A percentile compares a stretch with the other conserved stretches of the same genome.
These are phyloP conservation scores for Exophiala bonariae DNA, from an alignment of 2,329 filamentous ascomycete genomes.

Conservation along the genomic window DNA sequence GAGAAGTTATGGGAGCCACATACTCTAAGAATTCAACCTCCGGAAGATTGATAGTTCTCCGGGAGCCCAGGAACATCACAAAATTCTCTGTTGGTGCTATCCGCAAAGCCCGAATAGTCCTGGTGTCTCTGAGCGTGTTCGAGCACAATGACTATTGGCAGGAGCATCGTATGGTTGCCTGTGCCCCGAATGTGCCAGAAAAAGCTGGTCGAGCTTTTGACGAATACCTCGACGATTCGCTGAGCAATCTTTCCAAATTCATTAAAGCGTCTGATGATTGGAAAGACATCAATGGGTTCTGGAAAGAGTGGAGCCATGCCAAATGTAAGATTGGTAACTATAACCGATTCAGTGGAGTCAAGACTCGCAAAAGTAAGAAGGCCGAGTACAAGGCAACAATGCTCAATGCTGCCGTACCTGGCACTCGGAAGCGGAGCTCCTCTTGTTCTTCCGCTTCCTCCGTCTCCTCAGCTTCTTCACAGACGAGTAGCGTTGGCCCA, in stretches of 20 bases:
- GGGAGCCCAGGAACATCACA: background rate
- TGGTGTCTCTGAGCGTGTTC: constrained; percentile 55
- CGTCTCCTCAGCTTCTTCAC: too few relatives aligned
- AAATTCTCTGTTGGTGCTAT: background rate
- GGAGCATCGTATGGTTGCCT: constrained; percentile 52
- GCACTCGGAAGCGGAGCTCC: too few relatives aligned
- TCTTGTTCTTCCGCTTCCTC: too few relatives aligned
- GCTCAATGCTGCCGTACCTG: too few relatives aligned
- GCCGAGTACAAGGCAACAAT: constrained; percentile 1
- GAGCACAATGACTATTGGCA: constrained; percentile 49
- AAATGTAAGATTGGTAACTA: constrained; percentile 1
- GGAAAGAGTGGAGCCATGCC: constrained; percentile 15
- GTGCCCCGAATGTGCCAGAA: constrained; percentile 41
- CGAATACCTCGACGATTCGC: constrained; percentile 54
- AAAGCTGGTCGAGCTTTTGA: constrained; percentile 51
- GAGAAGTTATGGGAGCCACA: constrained; percentile 29
- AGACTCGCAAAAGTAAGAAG: constrained; percentile 3
- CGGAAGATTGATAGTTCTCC: constrained; percentile 36
- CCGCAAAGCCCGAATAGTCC: constrained; percentile 51
- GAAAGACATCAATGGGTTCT: constrained; percentile 6
- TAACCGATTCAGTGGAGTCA: constrained; percentile 14
- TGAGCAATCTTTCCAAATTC: constrained; percentile 34
- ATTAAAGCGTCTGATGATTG: background rate
- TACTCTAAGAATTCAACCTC: too few relatives aligned
- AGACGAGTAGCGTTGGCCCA: too few relatives aligned